Base-by-base conservation (phyloP, 1,284 basidiomycete species). In the Cronartium quercuum region DNA sequence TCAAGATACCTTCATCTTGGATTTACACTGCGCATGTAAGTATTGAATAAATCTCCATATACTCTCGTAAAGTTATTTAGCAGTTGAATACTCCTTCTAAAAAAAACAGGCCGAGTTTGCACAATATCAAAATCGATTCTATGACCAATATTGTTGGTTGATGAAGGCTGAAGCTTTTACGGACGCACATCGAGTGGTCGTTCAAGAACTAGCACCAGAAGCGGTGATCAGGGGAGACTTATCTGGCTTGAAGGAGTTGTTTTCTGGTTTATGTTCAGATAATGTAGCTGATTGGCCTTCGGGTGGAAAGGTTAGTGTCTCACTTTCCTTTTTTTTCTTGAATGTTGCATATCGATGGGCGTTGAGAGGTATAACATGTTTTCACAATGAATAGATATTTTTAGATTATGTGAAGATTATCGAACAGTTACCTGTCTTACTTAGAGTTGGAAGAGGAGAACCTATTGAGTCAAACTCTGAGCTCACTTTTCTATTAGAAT, bases 181-280 rank as follows among this genome's bases (percentile, higher is more conserved):
- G 62, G 84, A 86, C 6, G 94, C 95, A 0, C 94, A 97, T 81
- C 87, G 88, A 55, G 84, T 96, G 29, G 91, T 91, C 0, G 85
- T 93, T 38, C 82, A 85, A 6, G 88, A 93, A 77, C 86, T 98
- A n/a, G 92, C 91, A 7, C 91, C 93, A 0, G 95, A 98, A 79
- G 91, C 90, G 0, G 85, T 97, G 68, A 85, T 97, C 60, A 86
- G 91, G 9, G 86, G 88, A 65, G 94, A 98, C 81, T 82, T 89
- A 7, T 86, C 85, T 1, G 83, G 95, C 7, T 83, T 98, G n/a
- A 84, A 84, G 42, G 85, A 85, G n/a, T 81, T 98, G 12, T 91
- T 98, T 78, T 84, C 84, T 61, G 85, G 85, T 1, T 88, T 98
- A 78, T 85, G 85, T 38, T 85, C 85, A 13, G 86, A 86, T 44